These are phyloP conservation scores for Epichloe glyceriae DNA, from an alignment of 2,329 filamentous ascomycete genomes.

Conservation along the genomic window DNA sequence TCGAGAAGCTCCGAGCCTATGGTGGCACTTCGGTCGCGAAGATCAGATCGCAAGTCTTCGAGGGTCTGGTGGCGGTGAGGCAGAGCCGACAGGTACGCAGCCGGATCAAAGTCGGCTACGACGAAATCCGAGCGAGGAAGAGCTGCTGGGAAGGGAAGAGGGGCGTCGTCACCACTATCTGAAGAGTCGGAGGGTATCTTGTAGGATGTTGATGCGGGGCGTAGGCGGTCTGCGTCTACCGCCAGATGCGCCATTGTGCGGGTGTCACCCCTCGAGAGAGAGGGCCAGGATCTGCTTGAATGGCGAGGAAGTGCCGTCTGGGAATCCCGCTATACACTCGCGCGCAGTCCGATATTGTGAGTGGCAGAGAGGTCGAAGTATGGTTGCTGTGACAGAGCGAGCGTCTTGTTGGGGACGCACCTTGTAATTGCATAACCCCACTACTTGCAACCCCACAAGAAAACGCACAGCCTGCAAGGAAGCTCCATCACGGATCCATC, in stretches of 20 bases:
- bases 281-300: neutral
- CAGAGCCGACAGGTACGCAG: conserved; percentile 67
- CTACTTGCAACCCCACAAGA: conserved; percentile 7
- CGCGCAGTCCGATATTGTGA: neutral
- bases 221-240: neutral
- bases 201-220: conserved; percentile 7
- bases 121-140: conserved; percentile 78
- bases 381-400: neutral
- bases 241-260: conserved; percentile 5
- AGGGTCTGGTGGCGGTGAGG: conserved; percentile 88
- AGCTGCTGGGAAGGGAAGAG: conserved; percentile 77
- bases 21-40: conserved; percentile 65
- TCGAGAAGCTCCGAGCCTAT: conserved; percentile 82
- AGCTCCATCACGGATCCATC: no score
- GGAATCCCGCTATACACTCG: neutral
- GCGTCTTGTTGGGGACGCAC: neutral
- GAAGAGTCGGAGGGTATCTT: conserved; percentile 9
- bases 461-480: neutral
- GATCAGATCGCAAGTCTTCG: conserved; percentile 77
- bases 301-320: neutral
- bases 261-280: neutral
- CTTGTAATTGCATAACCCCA: conserved; percentile 10
- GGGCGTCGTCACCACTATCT: conserved; percentile 44
- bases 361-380: neutral
- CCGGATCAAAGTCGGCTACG: conserved; percentile 60